Evolutionary conservation across 192 early-diverging fungal genomes (phyloP), one percentile per base, ranked within the genome.

Genomic region (Pecoramyces ruminantium): DNA sequence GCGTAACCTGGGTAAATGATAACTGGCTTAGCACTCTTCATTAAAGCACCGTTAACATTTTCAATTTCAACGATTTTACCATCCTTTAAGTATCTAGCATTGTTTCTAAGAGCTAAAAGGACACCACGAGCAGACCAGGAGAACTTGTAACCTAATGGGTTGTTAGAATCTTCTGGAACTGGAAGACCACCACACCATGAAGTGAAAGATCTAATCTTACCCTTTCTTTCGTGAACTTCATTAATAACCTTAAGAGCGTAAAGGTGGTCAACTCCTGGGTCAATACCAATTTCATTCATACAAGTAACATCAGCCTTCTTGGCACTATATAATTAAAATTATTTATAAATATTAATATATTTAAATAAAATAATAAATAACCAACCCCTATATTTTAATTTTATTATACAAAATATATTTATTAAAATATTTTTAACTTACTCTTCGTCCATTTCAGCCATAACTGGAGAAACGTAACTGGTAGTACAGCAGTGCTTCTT

Each of bases 61-160:
- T 87, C 82, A 39, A 98, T 95, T 14, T 88, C 78, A 42, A 90
- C 85, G 78, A 89, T 88, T 90, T 97, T 93, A 80, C 96, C 97
- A 83, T 94, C 91, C 84, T 95, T 88, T 83, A 93, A 90, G 86
- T 92, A 99, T 79, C 92, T 95, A 81, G 97, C 97, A 79, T 89
- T 93, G 90, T 98, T 99, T 84, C 94, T 90, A 80, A 97, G 88
- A 30, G 97, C 97, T 78, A 99, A 90, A 77, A 99, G 88, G n/a
- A 99, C 97, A 80, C 98, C 98, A 83, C 96, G 93, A 25, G 97
- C 93, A 58, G 94, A 95, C 98, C 98, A 99, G 83, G 92, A 93
- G 89, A 99, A 99, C 86, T 99, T 99, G 94, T 99, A 99, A 77
- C 97, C 97, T 38, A 99, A 90, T 81, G 97, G 97, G 86, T 98